Evolutionary conservation across 768 basidiomycete species (phyloP).

Genomic region (Rickenella mellea): DNA sequence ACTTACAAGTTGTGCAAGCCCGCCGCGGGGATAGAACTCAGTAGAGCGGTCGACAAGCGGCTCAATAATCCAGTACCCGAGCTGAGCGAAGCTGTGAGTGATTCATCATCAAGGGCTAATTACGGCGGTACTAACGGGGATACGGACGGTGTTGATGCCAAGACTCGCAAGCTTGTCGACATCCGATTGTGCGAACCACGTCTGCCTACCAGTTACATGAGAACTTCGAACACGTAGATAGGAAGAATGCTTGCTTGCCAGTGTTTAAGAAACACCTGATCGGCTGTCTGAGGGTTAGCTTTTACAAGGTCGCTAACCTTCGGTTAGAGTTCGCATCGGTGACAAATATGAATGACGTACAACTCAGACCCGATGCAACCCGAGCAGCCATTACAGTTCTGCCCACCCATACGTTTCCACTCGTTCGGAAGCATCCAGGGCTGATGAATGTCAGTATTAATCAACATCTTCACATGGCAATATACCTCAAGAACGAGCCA

Average conservation of each 20-base stretch:
- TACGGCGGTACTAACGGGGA: slow-evolving; percentile 44
- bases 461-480: not conserved
- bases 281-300: slow-evolving; percentile 49
- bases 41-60: slow-evolving; percentile 48
- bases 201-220: slow-evolving; percentile 28
- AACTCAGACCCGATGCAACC: slow-evolving; percentile 61
- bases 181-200: slow-evolving; percentile 64
- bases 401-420: slow-evolving; percentile 69
- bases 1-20: slow-evolving; percentile 52
- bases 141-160: slow-evolving; percentile 71
- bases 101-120: not conserved
- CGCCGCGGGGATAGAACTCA: slow-evolving; percentile 65
- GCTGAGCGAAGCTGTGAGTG: slow-evolving; percentile 37
- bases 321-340: not conserved
- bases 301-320: slow-evolving; percentile 51
- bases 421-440: slow-evolving; percentile 78
- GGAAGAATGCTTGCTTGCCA: slow-evolving; percentile 31
- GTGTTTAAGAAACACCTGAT: slow-evolving; percentile 51
- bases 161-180: slow-evolving; percentile 40
- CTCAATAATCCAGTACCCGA: slow-evolving; percentile 81
- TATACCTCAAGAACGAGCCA: slow-evolving; percentile 57
- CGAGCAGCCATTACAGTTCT: slow-evolving; percentile 48
- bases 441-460: not conserved
- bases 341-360: slow-evolving; percentile 25
- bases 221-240: not conserved